Percentiles rank a stretch among this genome's conserved stretches.
Evolutionary conservation across 2,329 filamentous ascomycete genomes (phyloP).

Genomic region (Elsinoe necatrix): DNA sequence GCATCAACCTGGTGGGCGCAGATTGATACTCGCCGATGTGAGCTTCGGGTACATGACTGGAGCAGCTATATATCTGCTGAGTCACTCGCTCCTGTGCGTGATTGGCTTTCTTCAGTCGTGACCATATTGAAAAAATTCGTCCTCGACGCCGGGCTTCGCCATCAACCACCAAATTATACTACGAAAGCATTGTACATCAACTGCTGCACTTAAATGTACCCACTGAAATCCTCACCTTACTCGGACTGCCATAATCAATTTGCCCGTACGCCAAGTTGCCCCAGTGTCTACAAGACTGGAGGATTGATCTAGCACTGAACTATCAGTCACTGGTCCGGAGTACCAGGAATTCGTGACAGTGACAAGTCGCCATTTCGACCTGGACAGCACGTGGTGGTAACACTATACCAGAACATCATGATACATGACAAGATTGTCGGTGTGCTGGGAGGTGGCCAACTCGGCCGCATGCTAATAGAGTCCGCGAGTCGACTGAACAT

Average conservation of each 20-base stretch:
- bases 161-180: constrained; percentile 13
- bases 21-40: too few species aligned
- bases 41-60: too few species aligned
- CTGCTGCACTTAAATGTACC: too few species aligned
- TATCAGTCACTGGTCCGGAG: too few species aligned
- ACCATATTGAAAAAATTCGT: not conserved
- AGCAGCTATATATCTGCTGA: too few species aligned
- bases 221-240: not conserved
- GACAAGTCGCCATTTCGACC: too few species aligned
- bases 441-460: constrained; percentile 43
- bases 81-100: not conserved
- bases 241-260: not conserved
- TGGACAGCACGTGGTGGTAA: not conserved
- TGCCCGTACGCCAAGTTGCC: too few species aligned
- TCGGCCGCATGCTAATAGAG: constrained; percentile 91
- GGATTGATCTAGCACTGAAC: too few species aligned
- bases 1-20: not conserved
- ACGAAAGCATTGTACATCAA: constrained; percentile 10
- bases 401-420: not conserved
- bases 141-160: not conserved
- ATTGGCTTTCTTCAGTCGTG: not conserved
- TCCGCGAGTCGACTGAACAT: constrained; percentile 73
- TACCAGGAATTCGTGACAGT: too few species aligned
- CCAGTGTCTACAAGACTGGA: too few species aligned
- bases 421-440: constrained; percentile 30